These are phyloP conservation scores for Inga oerstediana DNA, from an alignment of 306 rosid species.

Conservation along the genomic window DNA sequence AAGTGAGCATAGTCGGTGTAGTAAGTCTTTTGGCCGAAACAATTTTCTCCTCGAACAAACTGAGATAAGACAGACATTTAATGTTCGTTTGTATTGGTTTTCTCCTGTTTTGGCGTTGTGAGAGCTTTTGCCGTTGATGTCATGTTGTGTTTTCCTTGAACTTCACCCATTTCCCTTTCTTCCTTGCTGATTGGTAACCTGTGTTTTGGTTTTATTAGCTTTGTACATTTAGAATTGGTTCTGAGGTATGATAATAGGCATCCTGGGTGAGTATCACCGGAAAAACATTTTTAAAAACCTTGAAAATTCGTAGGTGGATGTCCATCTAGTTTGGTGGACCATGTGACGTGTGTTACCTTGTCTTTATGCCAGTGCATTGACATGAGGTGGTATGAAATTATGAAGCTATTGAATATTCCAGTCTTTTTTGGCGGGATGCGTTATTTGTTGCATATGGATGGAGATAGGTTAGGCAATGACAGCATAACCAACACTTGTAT, in stretches of 20 bases:
- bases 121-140: conserved; percentile 1
- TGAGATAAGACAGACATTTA: neutral
- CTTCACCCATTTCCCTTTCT: neutral
- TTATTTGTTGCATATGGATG: neutral
- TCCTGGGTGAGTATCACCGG: neutral
- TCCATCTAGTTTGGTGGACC: conserved; percentile 5
- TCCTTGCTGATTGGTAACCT: neutral
- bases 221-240: neutral
- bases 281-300: neutral
- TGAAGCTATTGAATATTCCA: neutral
- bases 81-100: neutral
- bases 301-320: conserved; percentile 14
- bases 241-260: neutral
- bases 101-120: neutral
- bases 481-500: neutral
- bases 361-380: conserved; percentile 4
- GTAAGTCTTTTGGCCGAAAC: neutral
- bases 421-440: neutral
- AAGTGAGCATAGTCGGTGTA: neutral
- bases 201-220: neutral
- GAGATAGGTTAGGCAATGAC: neutral
- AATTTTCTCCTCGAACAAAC: neutral
- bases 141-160: neutral
- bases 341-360: neutral
- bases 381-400: neutral